Base-by-base conservation (phyloP, 495 filamentous ascomycete genomes). In the Xylaria curta region DNA sequence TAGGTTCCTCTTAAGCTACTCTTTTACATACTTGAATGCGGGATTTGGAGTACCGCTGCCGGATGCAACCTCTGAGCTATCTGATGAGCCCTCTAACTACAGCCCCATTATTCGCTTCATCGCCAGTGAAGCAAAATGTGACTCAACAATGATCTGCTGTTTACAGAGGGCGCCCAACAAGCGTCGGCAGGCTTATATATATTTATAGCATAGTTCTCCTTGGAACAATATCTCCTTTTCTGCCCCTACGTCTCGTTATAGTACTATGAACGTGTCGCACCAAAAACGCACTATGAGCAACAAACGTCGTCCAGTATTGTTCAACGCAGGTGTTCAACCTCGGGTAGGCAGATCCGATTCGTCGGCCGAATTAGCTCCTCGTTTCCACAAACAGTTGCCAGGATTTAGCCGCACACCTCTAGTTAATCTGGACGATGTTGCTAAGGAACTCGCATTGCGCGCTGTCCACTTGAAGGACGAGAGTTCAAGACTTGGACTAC, bases 381-480 rank as follows among this genome's bases (percentile, higher is more conserved):
- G 6, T 36, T 89, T 90, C 78, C 88, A 91, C 76, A 65, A 78
- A 70, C 80, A 76, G 6, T 83, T 91, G n/a, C 85, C 87, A 0
- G 72, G 76, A 12, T 90, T 88, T 74, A 59, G 69, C 4, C 79
- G 77, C 4, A 89, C 89, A 0, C 82, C 82, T 0, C 83, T 93
- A 4, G 77, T 86, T 31, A 60, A 80, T 5, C 79, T 93, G 0
- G 85, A 85, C 3, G 73, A 78, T 0, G 56, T 93, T 15, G 89
- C 91, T 6, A 69, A 78, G 6, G 83, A 89, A n/a, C 80, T 92
- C 1, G 86, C 86, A 0, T 77, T 93, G 24, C 78, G 79, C 0
- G 74, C 83, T 15, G 82, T 93, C 53, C 81, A 85, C 70, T 76
- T 91, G 62, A 91, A 92, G 75, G 85, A 90, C 74, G 88, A 91